A percentile compares a stretch with the other conserved stretches of the same genome.
These are phyloP conservation scores for Camelina hispida DNA, from an alignment of 345 rosid genomes.

Conservation along the genomic window DNA sequence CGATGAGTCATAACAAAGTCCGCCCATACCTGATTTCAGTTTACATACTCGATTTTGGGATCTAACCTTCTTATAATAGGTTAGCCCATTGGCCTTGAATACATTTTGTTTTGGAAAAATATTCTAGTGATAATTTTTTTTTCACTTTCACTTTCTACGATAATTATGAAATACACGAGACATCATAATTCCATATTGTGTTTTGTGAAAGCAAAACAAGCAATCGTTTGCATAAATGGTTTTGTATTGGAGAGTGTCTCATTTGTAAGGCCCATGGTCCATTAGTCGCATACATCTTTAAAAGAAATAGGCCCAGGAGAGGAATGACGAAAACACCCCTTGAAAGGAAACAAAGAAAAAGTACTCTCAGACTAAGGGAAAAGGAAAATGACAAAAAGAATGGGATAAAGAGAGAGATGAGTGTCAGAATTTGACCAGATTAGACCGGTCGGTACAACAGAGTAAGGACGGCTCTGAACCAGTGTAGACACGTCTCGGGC, in stretches of 20 bases:
- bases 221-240: too few relatives aligned
- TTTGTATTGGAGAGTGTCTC: too few relatives aligned
- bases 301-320: not conserved
- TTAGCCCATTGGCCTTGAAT: not conserved
- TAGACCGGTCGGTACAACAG: slow-evolving; percentile 41
- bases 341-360: not conserved
- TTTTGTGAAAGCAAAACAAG: too few relatives aligned
- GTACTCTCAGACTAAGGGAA: not conserved
- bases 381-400: slow-evolving; percentile 35
- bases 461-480: slow-evolving; percentile 43
- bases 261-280: not conserved
- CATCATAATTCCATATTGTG: too few relatives aligned
- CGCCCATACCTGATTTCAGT: too few relatives aligned
- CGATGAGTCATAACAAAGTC: too few relatives aligned
- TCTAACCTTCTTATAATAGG: not conserved
- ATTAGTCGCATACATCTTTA: not conserved
- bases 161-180: too few relatives aligned
- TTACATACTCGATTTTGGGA: too few relatives aligned
- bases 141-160: too few relatives aligned
- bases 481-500: slow-evolving; percentile 34
- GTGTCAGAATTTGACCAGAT: slow-evolving; percentile 41
- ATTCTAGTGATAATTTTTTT: too few relatives aligned
- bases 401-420: slow-evolving; percentile 24
- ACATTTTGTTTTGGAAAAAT: too few relatives aligned
- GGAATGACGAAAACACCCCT: slow-evolving; percentile 8